Percentiles rank a stretch among this genome's conserved stretches.
Evolutionary conservation across 371 early-diverging fungal genomes (phyloP).

Genomic region (Encephalitozoon hellem): DNA sequence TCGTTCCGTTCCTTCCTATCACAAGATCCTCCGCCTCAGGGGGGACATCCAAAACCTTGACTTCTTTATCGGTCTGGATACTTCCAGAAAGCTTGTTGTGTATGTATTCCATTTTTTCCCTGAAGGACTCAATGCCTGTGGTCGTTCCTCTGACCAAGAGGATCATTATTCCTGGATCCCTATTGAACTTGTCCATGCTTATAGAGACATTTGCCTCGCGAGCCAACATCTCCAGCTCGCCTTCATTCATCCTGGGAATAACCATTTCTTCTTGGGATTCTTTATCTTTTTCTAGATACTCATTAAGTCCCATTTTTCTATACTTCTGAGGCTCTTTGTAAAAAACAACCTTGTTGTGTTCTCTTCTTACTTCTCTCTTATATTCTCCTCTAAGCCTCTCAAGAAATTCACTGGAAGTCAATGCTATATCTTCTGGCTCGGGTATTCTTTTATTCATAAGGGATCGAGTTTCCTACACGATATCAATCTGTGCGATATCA

Average conservation of each 20-base stretch:
- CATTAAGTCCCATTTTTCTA: slow-evolving; percentile 9
- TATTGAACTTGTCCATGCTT: background rate
- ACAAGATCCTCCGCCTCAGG: background rate
- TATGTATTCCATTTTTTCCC: background rate
- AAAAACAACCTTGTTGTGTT: background rate
- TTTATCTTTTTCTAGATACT: slow-evolving; percentile 14
- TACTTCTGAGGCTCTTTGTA: slow-evolving; percentile 3
- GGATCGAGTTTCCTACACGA: background rate
- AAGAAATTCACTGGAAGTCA: background rate
- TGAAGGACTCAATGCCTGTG: background rate
- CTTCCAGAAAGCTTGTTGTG: background rate
- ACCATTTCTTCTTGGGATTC: background rate
- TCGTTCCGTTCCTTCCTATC: background rate
- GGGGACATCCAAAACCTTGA: background rate
- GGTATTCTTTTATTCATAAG: background rate
- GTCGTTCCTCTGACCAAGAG: background rate
- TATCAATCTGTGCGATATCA: background rate
- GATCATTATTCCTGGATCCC: background rate
- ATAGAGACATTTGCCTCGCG: background rate
- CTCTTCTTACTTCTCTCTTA: background rate
- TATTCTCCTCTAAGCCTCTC: background rate
- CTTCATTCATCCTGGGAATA: background rate
- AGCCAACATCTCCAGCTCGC: background rate
- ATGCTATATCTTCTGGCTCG: background rate
- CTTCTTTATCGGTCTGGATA: background rate